Conservation (phyloP, 2,329 filamentous ascomycete species). For the Triangularia verruculosa region DNA sequence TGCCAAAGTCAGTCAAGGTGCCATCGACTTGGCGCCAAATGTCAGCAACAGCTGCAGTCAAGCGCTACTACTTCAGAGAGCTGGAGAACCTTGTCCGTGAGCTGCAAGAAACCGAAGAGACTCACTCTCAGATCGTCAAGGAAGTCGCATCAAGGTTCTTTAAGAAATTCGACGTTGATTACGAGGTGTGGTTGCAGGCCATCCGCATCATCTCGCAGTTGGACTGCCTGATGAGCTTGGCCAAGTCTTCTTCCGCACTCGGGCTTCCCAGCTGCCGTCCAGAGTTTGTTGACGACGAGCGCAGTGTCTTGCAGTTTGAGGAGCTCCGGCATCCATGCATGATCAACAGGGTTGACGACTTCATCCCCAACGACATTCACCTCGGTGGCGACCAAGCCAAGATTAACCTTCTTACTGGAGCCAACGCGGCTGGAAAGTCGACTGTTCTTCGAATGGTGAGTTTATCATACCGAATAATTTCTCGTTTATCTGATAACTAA, state of each 20-base stretch:
- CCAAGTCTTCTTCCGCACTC: slow-evolving; percentile 79
- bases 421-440: slow-evolving; percentile 96
- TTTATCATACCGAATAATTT: slow-evolving; percentile 8
- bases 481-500: slow-evolving; percentile 28
- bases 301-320: slow-evolving; percentile 85
- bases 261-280: slow-evolving; percentile 88
- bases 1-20: slow-evolving; percentile 79
- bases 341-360: slow-evolving; percentile 82
- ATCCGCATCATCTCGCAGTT: slow-evolving; percentile 87
- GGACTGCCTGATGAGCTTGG: slow-evolving; percentile 90
- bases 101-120: slow-evolving; percentile 91
- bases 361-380: slow-evolving; percentile 91
- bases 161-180: slow-evolving; percentile 82
- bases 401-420: slow-evolving; percentile 88
- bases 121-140: slow-evolving; percentile 84
- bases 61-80: slow-evolving; percentile 89
- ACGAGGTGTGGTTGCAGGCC: slow-evolving; percentile 81
- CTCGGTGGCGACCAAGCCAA: slow-evolving; percentile 79
- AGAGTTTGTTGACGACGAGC: slow-evolving; percentile 77
- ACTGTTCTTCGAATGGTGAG: slow-evolving; percentile 90
- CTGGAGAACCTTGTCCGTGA: slow-evolving; percentile 78
- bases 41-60: slow-evolving; percentile 87
- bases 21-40: slow-evolving; percentile 92
- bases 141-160: slow-evolving; percentile 83
- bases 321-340: slow-evolving; percentile 96